Conservation (phyloP, 2,329 filamentous ascomycete genomes). For the Ophiosphaerella korrae region DNA sequence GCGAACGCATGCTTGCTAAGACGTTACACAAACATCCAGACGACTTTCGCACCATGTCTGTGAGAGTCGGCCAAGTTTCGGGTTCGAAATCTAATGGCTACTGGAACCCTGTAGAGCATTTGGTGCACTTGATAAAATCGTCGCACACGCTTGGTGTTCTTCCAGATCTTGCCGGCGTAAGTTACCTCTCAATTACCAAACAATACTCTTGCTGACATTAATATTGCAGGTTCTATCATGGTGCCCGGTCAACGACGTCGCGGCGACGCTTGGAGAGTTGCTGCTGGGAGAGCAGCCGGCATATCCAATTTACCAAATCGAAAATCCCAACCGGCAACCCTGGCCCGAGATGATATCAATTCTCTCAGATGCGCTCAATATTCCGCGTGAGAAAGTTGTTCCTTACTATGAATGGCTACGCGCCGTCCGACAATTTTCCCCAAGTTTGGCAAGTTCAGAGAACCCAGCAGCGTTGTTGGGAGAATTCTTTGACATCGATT, state of each 20-base stretch:
- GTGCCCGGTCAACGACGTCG: constrained; percentile 54
- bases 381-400: constrained; percentile 36
- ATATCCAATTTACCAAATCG: constrained; percentile 52
- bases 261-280: constrained; percentile 43
- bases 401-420: constrained; percentile 50
- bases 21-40: constrained; percentile 52
- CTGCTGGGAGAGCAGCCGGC: constrained; percentile 24
- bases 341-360: constrained; percentile 48
- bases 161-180: constrained; percentile 21
- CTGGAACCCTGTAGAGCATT: constrained; percentile 62
- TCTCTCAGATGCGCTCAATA: constrained; percentile 34
- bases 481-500: constrained; percentile 43
- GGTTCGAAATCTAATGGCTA: constrained; percentile 57
- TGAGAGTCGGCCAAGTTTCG: constrained; percentile 59
- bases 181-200: too few relatives aligned
- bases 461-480: constrained; percentile 40
- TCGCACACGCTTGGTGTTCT: constrained; percentile 48
- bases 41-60: constrained; percentile 51
- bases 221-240: constrained; percentile 54
- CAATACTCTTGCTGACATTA: constrained; percentile 51
- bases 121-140: too few relatives aligned
- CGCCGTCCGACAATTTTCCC: constrained; percentile 34
- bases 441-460: constrained; percentile 9
- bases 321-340: constrained; percentile 51
- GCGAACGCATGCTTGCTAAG: constrained; percentile 56